Evolutionary conservation across 1,139 yeast genomes (phyloP), one percentile per base, ranked within the genome.

Genomic region (Insectozyma bohioensis): DNA sequence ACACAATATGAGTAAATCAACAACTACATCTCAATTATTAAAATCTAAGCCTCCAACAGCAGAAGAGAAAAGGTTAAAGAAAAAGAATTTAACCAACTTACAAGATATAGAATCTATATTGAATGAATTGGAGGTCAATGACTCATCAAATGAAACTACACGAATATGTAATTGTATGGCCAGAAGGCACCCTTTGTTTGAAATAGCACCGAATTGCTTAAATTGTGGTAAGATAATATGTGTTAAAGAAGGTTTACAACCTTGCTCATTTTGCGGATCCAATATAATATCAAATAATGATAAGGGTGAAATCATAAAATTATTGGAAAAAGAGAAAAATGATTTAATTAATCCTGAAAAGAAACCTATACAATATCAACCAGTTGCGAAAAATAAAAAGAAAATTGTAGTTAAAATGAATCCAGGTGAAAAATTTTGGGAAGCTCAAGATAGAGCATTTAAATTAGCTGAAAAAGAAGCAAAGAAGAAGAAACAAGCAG

Each of bases 171-270:
- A 82, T 43, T 94, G 99, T 51, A 81, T 80, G 75, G 92, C 85
- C 1, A 78, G 85, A 2, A 67, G 85, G 38, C 98, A 94, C 52
- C 95, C 97, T 2, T 62, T 94, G 26, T 85, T 87, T 46, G 94
- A 85, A 38, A 72, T 85, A 38, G 92, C 95, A 1, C 98, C 98
- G 0, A 94, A 94, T 54, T 94, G 99, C 50, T 61, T 92, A 27
- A 80, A 83, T 38, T 94, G 99, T 58, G 99, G 99, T 8, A 87
- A 88, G 53, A 86, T 94, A 24, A 85, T 92, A 2, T 94, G 99
- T 61, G 72, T 73, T 3, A 80, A 80, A 47, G 97, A 94, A 52
- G 97, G 97, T 0, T 55, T 79, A n/a, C 87, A 88, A 35, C 94
- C 94, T 4, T 94, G 99, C 53, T 75, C 94, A 2, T 85, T 64